Evolutionary conservation across 192 early-diverging fungal genomes (phyloP), one percentile per base, ranked within the genome.

Genomic region (Mortierella alpina): DNA sequence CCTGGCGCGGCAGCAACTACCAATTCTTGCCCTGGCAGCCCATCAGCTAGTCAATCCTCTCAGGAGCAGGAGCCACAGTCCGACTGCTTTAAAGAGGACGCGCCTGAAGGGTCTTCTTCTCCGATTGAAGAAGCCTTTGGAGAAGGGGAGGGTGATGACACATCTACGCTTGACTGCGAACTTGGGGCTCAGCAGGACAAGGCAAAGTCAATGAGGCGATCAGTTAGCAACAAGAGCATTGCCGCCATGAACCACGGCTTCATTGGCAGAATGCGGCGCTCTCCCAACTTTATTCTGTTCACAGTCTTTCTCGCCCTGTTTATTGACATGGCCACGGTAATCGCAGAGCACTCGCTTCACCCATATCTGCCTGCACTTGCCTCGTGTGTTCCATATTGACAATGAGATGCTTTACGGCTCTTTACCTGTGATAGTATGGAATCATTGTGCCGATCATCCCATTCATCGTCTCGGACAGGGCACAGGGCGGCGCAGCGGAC

Each of bases 371-470:
- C 12, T 10, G 13, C 0, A 22, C 15, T 54, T 51, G 23, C 46
- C 22, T 50, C 0, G 54, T 54, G 0, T 46, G 7, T 47, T 0
- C 14, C 46, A 22, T 62, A 31, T 31, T 31, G 31, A 31, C 31
- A 3, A 31, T 31, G 31, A 3, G 15, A 59, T 39, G 23, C 18
- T 23, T 49, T 10, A 11, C 62, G n/a, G n/a, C 15, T n/a, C 10
- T 18, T 6, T 44, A 18, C 56, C 14, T 2, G 18, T 15, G 12
- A 58, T 70, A 80, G 77, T 92, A 94, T 62, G 93, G 93, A 23
- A 84, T 93, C n/a, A 88, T 91, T 23, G 88, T 94, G 8, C 93
- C 93, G 6, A 89, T 90, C 53, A 77, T 93, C 20, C 93, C 93
- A n/a, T 84, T 89, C 40, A 87, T 94, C 7, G 85, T 94, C 0